These are phyloP conservation scores for Mortierella sp. DNA, from an alignment of 371 early-diverging fungal genomes.

Conservation along the genomic window DNA sequence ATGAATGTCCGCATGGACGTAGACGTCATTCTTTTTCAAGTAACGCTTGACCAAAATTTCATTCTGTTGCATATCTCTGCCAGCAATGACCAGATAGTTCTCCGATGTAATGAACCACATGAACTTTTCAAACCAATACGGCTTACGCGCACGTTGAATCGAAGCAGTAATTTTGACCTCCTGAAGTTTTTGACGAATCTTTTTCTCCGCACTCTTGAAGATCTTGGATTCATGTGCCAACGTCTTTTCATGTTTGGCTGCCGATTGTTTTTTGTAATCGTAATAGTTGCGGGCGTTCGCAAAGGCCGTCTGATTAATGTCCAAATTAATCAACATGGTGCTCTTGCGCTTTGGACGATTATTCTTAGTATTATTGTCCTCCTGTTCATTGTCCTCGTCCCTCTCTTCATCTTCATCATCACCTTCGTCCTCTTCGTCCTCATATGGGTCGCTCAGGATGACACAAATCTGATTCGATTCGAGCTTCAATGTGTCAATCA, in stretches of 20 bases:
- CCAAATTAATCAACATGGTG: conserved; percentile 75
- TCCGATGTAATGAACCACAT: conserved; percentile 98
- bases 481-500: conserved; percentile 79
- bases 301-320: conserved; percentile 86
- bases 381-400: conserved; percentile 53
- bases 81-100: conserved; percentile 95
- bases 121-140: conserved; percentile 99
- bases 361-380: conserved; percentile 29
- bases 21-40: conserved; percentile 84
- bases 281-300: conserved; percentile 95
- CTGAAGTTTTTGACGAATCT: conserved; percentile 85
- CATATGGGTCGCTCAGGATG: conserved; percentile 55
- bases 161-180: conserved; percentile 76
- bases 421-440: conserved; percentile 58
- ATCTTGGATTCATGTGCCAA: conserved; percentile 81
- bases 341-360: conserved; percentile 31
- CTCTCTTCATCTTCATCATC: conserved; percentile 19
- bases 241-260: conserved; percentile 91
- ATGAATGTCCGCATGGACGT: conserved; percentile 97
- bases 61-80: conserved; percentile 97
- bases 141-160: conserved; percentile 89
- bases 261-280: conserved; percentile 83
- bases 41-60: conserved; percentile 96
- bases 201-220: conserved; percentile 89
- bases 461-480: conserved; percentile 73